Evolutionary conservation across 1,284 basidiomycete genomes (phyloP), one percentile per base, ranked within the genome.

Genomic region (Fomitopsis palustris): DNA sequence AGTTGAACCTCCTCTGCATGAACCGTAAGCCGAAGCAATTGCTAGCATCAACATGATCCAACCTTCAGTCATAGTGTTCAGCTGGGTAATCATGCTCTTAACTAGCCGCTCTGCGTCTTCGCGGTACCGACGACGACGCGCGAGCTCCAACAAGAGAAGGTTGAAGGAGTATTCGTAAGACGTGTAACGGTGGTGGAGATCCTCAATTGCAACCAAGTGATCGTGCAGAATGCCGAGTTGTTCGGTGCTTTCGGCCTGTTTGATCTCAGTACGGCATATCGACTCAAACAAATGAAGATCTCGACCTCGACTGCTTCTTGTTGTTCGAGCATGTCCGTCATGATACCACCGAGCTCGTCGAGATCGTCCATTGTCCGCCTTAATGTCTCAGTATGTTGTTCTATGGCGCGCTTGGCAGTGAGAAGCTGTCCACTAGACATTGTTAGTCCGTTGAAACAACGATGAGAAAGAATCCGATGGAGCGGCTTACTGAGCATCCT

Each of bases 311-410:
- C 80, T 14, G 73, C 71, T 58, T 86, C 80, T 69, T 92, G 89
- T 19, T 78, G 81, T 41, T 80, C 77, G 5, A 92, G 72, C 87
- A 92, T 91, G 55, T 88, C 85, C 0, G 78, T 75, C 85, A 93
- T 90, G 55, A 91, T 88, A 21, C 87, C 84, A 1, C 86, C 89
- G 4, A 93, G 78, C 64, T 88, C 85, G 49, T 92, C 88, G 16
- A 93, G 76, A 64, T 87, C 82, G 53, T 82, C 77, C n/a, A 92
- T 71, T 5, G 77, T 80, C 25, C 65, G 71, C 23, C 72, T 69
- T 25, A 87, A 79, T 41, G 77, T 75, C 8, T 79, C 75, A 6
- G 89, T 66, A 61, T 81, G 78, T 54, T 76, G 75, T 58, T 80
- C 75, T 21, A 77, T 72, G 12, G 69, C 66, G 16, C 72, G 71